A percentile compares a stretch with the other conserved stretches of the same genome.
Evolutionary conservation across 106 monocot genomes (phyloP).

Genomic region (Allium fistulosum): DNA sequence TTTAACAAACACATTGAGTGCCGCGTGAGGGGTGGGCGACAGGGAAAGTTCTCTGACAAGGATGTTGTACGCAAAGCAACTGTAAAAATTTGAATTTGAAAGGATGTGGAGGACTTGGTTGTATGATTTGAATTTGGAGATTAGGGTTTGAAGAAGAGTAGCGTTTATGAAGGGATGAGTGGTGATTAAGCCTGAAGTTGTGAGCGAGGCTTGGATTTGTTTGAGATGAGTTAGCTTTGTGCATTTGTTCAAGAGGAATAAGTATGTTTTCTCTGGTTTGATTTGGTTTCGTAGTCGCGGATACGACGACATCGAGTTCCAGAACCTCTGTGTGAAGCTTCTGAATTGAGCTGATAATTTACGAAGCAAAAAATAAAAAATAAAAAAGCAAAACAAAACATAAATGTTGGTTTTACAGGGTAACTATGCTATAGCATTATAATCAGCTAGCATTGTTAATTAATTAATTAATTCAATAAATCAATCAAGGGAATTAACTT

Average conservation of each 20-base stretch:
- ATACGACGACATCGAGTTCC: too few species aligned
- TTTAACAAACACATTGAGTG: conserved; percentile 22
- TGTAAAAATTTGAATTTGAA: neutral
- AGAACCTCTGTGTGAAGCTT: too few species aligned
- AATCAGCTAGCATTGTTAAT: too few species aligned
- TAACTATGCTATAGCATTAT: too few species aligned
- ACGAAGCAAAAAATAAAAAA: too few species aligned
- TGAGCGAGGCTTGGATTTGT: conserved; percentile 24
- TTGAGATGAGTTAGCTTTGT: conserved; percentile 11
- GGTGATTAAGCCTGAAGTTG: conserved; percentile 11
- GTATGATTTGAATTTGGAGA: conserved; percentile 1
- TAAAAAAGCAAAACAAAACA: too few species aligned
- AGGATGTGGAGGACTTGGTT: conserved; percentile 3
- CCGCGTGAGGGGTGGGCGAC: conserved; percentile 5
- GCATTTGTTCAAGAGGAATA: conserved; percentile 7
- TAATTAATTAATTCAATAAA: too few species aligned
- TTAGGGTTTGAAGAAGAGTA: conserved; percentile 13
- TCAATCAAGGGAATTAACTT: too few species aligned
- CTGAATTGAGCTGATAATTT: too few species aligned
- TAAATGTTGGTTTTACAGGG: too few species aligned
- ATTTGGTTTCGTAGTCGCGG: neutral
- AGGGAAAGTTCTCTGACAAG: conserved; percentile 13
- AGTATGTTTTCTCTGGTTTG: conserved; percentile 1
- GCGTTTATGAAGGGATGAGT: conserved; percentile 13
- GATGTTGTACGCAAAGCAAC: conserved; percentile 4